Evolutionary conservation across 139 green algal genomes (phyloP), one percentile per base, ranked within the genome.

Genomic region (Marvania coccoides): DNA sequence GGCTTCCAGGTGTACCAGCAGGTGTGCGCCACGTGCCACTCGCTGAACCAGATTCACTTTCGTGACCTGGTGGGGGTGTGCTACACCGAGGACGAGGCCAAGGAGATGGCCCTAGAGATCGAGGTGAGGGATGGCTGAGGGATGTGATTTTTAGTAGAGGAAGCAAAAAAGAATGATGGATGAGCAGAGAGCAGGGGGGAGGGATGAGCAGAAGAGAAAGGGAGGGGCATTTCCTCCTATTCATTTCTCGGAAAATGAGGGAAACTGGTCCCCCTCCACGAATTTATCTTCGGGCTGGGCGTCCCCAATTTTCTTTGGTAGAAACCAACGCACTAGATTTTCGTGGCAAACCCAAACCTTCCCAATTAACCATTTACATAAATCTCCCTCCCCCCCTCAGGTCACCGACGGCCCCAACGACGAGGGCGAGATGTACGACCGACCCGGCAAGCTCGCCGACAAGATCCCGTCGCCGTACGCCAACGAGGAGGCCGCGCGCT

Each of bases 1-100:
- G 94, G 94, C 4, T 91, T 95, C 72, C 87, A 97, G 76, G 87
- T 94, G 86, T 39, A 53, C 28, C 28, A 33, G 54, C 74, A 93
- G 78, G 94, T 99, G 46, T 99, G 94, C 77, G 89, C 94, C 33
- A 89, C 94, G 0, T 99, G 94, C 83, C 94, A 99, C 82, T 91
- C 77, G 56, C 63, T 99, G 72, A 69, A 96, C 67, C 82, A 88
- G 47, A 73, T 99, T 30, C 87, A 96, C 72, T 99, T 88, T 79
- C 88, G 94, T 60, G 79, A 99, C 70, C 81, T 99, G 54, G 88
- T 98, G 56, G 94, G 88, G 7, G 94, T 98, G 33, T 72, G 69
- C 30, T 98, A 98, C 83, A 97, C 93, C 13, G 94, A 99, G 81
- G 93, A 97, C 40, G 94, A 99, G 82, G 89, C 78, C 12, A 99